Percentiles rank a stretch among this genome's conserved stretches.
Conservation (phyloP, 352 stramenopile species). For the Globisporangium mamillatum region DNA sequence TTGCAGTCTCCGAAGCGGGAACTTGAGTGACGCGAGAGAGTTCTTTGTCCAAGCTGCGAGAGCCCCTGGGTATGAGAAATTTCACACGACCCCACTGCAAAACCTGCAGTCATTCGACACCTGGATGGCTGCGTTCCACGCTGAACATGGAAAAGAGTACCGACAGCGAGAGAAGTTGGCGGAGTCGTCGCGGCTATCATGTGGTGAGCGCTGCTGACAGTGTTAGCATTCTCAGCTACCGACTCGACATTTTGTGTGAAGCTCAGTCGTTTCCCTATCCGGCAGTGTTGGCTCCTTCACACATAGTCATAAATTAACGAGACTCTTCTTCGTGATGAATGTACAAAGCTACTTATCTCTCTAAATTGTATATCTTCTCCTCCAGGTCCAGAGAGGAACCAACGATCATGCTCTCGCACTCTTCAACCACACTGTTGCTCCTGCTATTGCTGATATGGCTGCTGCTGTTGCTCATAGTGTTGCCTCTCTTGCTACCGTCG, state of each 20-base stretch:
- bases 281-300: background rate
- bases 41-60: constrained; percentile 9
- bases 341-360: background rate
- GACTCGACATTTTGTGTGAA: no score
- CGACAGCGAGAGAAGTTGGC: background rate
- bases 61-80: background rate
- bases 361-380: background rate
- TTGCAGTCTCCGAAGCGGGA: constrained; percentile 20
- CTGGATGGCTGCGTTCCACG: background rate
- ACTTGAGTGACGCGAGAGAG: constrained; percentile 13
- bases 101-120: background rate
- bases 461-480: background rate
- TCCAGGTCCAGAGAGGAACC: background rate
- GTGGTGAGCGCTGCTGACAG: background rate
- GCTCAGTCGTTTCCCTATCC: no score
- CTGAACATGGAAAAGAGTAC: background rate
- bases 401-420: background rate
- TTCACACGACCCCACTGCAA: background rate
- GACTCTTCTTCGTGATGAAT: background rate
- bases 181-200: background rate
- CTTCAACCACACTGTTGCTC: background rate
- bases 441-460: background rate
- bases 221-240: no score
- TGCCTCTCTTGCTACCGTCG: background rate
- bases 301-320: background rate